A percentile compares a stretch with the other conserved stretches of the same genome.
These are phyloP conservation scores for Binderoboletus segoi DNA, from an alignment of 1,284 basidiomycete genomes.

Conservation along the genomic window DNA sequence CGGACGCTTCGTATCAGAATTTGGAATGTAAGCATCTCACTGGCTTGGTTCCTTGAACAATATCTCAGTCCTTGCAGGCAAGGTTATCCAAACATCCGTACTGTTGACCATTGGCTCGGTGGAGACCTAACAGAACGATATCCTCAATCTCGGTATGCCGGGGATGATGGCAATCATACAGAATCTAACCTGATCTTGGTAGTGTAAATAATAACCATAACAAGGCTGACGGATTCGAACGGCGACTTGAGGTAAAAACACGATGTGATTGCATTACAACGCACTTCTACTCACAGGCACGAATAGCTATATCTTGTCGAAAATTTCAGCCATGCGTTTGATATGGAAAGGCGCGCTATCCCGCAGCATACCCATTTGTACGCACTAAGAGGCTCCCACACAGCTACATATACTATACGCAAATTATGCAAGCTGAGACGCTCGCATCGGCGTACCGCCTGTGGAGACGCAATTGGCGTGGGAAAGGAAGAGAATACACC, in stretches of 20 bases:
- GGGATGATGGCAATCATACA: slow-evolving; percentile 17
- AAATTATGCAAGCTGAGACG: slow-evolving; percentile 83
- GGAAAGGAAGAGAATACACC: slow-evolving; percentile 69
- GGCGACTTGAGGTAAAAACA: slow-evolving; percentile 71
- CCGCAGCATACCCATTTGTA: neutral
- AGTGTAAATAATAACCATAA: slow-evolving; percentile 82
- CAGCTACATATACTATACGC: slow-evolving; percentile 80
- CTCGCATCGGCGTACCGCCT: slow-evolving; percentile 74
- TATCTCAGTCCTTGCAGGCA: slow-evolving; percentile 50
- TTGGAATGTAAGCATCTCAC: slow-evolving; percentile 67
- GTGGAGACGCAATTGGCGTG: slow-evolving; percentile 78
- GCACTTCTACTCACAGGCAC: slow-evolving; percentile 3
- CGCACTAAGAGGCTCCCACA: slow-evolving; percentile 3
- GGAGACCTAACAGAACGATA: slow-evolving; percentile 71
- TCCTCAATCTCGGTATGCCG: slow-evolving; percentile 81
- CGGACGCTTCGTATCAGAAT: slow-evolving; percentile 88
- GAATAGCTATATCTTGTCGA: slow-evolving; percentile 82
- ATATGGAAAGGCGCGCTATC: slow-evolving; percentile 72
- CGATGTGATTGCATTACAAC: slow-evolving; percentile 3
- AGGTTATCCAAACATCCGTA: slow-evolving; percentile 82
- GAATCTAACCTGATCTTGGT: slow-evolving; percentile 14
- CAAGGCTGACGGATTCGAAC: slow-evolving; percentile 87
- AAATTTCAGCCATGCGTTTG: slow-evolving; percentile 87
- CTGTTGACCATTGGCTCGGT: slow-evolving; percentile 81
- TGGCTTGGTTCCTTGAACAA: neutral